Evolutionary conservation across 192 early-diverging fungal species (phyloP).

Genomic region (Kappamyces sp.): DNA sequence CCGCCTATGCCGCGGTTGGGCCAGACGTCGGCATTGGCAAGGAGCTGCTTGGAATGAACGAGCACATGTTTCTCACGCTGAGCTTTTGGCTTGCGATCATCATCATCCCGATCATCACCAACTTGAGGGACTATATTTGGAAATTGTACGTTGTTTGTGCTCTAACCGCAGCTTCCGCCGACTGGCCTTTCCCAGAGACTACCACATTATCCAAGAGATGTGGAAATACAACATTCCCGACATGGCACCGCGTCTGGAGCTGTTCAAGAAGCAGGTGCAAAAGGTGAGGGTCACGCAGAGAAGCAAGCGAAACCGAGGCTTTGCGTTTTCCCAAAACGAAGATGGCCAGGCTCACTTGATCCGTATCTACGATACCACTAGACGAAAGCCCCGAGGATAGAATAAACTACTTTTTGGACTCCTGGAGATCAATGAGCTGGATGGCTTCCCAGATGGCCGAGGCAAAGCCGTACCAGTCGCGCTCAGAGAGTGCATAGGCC

Average conservation of each 20-base stretch:
- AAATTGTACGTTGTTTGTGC: constrained; percentile 74
- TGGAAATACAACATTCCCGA: constrained; percentile 99
- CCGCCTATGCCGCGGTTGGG: constrained; percentile 72
- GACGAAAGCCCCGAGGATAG: constrained; percentile 56
- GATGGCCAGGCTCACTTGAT: constrained; percentile 86
- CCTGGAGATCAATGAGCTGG: too few species aligned
- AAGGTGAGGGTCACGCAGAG: constrained; percentile 87
- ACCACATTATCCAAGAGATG: constrained; percentile 98
- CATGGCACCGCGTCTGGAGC: constrained; percentile 94
- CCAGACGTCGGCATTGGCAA: constrained; percentile 48
- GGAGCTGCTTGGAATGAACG: constrained; percentile 44
- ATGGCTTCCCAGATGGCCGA: too few species aligned
- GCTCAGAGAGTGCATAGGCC: too few species aligned
- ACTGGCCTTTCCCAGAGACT: constrained; percentile 72
- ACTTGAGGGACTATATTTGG: constrained; percentile 86
- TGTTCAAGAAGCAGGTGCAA: constrained; percentile 98
- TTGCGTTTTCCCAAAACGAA: constrained; percentile 98
- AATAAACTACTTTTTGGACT: neutral
- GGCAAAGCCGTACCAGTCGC: too few species aligned
- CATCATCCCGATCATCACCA: constrained; percentile 76
- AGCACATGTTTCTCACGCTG: constrained; percentile 27
- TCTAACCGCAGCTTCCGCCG: constrained; percentile 58
- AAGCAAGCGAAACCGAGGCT: constrained; percentile 88
- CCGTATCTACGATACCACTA: constrained; percentile 74
- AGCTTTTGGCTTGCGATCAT: constrained; percentile 85